These are phyloP conservation scores for Kalaharituber pfeilii DNA, from an alignment of 2,329 filamentous ascomycete genomes.

Conservation along the genomic window DNA sequence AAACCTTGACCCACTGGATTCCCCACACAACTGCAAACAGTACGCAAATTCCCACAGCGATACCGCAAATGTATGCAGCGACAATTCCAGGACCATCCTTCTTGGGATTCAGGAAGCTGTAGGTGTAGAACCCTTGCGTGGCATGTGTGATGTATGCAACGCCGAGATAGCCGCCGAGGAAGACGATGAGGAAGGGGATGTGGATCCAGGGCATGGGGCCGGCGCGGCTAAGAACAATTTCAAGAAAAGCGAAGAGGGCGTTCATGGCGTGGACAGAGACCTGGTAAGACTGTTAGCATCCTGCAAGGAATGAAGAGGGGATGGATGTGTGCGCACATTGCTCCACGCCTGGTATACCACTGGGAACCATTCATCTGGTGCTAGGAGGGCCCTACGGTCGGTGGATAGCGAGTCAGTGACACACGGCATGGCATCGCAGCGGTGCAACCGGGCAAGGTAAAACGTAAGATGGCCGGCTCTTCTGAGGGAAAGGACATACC, in stretches of 20 bases:
- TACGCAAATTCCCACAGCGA: conserved; percentile 36
- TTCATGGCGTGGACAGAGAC: conserved; percentile 62
- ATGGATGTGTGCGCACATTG: conserved; percentile 27
- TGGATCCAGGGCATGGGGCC: conserved; percentile 46
- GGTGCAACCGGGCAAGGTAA: no score
- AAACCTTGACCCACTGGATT: conserved; percentile 35
- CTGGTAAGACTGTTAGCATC: conserved; percentile 23
- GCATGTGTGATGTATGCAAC: conserved; percentile 57
- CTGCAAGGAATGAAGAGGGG: conserved; percentile 4
- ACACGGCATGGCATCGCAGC: no score
- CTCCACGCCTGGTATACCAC: conserved; percentile 38
- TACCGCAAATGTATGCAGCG: conserved; percentile 46
- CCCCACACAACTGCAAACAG: conserved; percentile 38
- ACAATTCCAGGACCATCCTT: conserved; percentile 36
- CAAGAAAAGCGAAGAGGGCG: conserved; percentile 53
- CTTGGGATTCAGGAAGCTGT: conserved; percentile 54
- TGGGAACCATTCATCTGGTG: conserved; percentile 26
- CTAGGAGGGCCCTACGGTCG: neutral
- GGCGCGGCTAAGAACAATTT: conserved; percentile 52
- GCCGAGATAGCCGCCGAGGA: conserved; percentile 53
- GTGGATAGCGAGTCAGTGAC: no score
- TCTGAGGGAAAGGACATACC: conserved; percentile 44
- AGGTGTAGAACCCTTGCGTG: conserved; percentile 57
- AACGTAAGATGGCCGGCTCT: no score
- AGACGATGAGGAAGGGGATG: conserved; percentile 47